Evolutionary conservation across 1,139 yeast genomes (phyloP), one percentile per base, ranked within the genome.

Genomic region (Hansenula lynferdii): DNA sequence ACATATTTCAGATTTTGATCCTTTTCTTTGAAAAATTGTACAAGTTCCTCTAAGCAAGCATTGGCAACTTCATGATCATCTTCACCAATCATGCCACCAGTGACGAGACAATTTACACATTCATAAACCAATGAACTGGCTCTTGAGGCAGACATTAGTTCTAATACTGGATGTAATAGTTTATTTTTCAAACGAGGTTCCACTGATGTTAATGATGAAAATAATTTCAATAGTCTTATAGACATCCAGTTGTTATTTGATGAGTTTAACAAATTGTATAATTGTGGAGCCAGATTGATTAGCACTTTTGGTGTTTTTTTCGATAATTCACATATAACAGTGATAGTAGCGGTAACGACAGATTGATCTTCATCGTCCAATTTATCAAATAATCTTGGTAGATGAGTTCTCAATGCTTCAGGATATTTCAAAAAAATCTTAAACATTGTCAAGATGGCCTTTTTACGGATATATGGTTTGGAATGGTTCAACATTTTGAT

Each of bases 171-270:
- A 0, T 96, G 95, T 38, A 87, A 60, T n/a, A 92, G 71, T 54
- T 85, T 86, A 43, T 76, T 71, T 53, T 83, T 85, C 58, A 94
- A 71, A 47, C 97, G 71, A 12, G 97, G 96, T 60, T 94, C 98
- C 7, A 80, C 79, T 35, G 77, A 73, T 1, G 95, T 83, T 45
- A 94, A 69, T 35, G 92, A 82, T 25, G 95, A 84, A 56, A 94
- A 89, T 18, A 94, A 68, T 56, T 92, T 94, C 46, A 94, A 70
- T 27, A 94, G 72, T 54, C 96, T 74, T 42, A 94, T 92, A 16
- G 85, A 79, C 69, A 92, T 81, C 98, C 98, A 94, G 58, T 94
- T 94, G 58, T 92, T 90, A 43, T 77, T 79, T 1, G 96, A 80
- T 1, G 80, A 79, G 34, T 85, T 82, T 39, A 94, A 65, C 26